Base-by-base conservation (phyloP, 2,329 filamentous ascomycete genomes). In the Dactylellina sp. region DNA sequence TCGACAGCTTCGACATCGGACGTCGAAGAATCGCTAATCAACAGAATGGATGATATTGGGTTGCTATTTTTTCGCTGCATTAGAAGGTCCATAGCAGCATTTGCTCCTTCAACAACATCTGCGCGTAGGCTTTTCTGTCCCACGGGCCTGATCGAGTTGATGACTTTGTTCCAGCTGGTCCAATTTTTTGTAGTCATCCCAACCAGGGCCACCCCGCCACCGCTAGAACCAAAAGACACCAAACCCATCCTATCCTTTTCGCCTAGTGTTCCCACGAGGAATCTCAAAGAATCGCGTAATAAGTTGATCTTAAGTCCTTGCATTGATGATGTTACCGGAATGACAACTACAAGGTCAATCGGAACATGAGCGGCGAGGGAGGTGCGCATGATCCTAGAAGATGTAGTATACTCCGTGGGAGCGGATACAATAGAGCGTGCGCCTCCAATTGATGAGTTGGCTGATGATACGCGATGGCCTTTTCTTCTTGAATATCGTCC, bases 41-140 rank as follows among this genome's bases (percentile, higher is more conserved):
- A 86, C 81, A 99, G 87, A 78, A 99, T 98, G 9, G 92, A 94
- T 0, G 95, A 94, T 60, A 99, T 90, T 0, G 95, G 93, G 80
- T 98, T 99, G 82, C 91, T 94, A 78, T 93, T 92, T 83, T 96
- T 97, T 78, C 95, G 89, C 82, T 97, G 93, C 95, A 99, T 99
- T 68, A 99, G 86, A 63, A 99, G 83, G 81, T 99, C 95, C 95
- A 99, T 98, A 52, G 95, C 95, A 56, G 97, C 92, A 78, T 98
- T 99, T 35, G 94, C 95, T 25, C 95, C 95, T 80, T 99, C 95
- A 1, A 99, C 94, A 12, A 98, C 93, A 82, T 99, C 95, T 0
- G 94, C 94, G 11, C 95, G 90, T 79, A 97, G 88, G 80, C 92
- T 98, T 86, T 98, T 99, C 82, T 97, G 94, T 37, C 93, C 94